phyloP scores from a whole-genome alignment of 805 yeast genomes.

The Metschnikowia kofuensis region DNA sequence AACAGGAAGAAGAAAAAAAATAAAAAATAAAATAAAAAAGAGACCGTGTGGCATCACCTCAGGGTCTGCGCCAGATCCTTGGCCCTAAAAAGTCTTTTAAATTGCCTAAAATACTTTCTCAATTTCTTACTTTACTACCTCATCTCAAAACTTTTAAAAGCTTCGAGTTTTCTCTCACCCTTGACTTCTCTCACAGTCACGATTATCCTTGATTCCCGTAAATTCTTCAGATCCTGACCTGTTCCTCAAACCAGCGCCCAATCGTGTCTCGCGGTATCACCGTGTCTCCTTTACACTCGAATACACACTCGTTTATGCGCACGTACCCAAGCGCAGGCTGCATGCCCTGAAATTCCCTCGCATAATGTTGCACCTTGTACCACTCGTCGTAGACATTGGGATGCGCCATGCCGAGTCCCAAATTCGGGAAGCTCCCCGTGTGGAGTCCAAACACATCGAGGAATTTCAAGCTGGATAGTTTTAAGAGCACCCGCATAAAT shows the following conservation, averaged over 20 bases:
- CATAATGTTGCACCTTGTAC: slow-evolving; percentile 55
- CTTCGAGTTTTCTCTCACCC: neutral
- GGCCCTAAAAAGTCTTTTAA: too few relatives aligned
- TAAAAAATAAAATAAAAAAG: too few relatives aligned
- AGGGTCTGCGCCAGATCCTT: too few relatives aligned
- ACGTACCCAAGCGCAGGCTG: slow-evolving; percentile 37
- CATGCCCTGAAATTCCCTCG: slow-evolving; percentile 33
- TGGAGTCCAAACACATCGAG: slow-evolving; percentile 49
- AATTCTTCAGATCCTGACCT: slow-evolving; percentile 16
- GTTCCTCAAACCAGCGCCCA: slow-evolving; percentile 44
- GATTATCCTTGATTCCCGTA: neutral
- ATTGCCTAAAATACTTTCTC: neutral
- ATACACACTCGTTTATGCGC: slow-evolving; percentile 48
- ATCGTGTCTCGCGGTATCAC: slow-evolving; percentile 44
- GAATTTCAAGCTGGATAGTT: slow-evolving; percentile 24
- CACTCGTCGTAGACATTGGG: slow-evolving; percentile 57
- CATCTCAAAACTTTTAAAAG: too few relatives aligned
- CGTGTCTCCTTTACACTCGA: slow-evolving; percentile 30
- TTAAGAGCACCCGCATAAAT: slow-evolving; percentile 22
- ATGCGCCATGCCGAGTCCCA: slow-evolving; percentile 52
- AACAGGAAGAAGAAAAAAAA: too few relatives aligned
- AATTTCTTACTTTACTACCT: too few relatives aligned
- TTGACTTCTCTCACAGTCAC: neutral
- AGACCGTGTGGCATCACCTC: too few relatives aligned
- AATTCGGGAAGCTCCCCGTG: slow-evolving; percentile 52